These are phyloP conservation scores for Gnomoniopsis sp. DNA, from an alignment of 2,329 filamentous ascomycete species.

Conservation along the genomic window DNA sequence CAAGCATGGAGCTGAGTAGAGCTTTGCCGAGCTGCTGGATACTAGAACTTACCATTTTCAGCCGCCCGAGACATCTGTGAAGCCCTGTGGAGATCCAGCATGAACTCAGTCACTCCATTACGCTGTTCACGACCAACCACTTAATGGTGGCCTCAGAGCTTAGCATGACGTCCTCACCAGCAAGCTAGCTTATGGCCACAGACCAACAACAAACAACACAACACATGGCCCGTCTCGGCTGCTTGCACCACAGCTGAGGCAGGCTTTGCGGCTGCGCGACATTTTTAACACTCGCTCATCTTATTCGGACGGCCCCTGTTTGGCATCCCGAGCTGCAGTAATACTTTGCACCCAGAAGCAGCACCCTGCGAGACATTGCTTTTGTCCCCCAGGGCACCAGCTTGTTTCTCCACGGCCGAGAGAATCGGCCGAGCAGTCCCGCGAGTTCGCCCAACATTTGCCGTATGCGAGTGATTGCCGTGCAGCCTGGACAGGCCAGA, in stretches of 20 bases:
- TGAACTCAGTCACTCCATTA: not conserved
- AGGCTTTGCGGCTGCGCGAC: slow-evolving; percentile 7
- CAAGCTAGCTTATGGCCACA: not conserved
- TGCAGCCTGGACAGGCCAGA: not conserved
- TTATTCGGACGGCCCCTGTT: slow-evolving; percentile 5
- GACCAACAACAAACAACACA: too few relatives aligned
- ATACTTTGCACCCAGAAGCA: not conserved
- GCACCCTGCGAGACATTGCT: not conserved
- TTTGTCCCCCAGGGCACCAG: not conserved
- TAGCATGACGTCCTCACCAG: not conserved
- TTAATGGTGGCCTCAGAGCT: not conserved
- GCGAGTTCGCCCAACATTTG: not conserved
- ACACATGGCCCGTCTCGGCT: not conserved
- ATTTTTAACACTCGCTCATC: too few relatives aligned
- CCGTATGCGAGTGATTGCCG: slow-evolving; percentile 17
- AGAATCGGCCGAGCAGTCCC: not conserved
- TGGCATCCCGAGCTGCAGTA: slow-evolving; percentile 5
- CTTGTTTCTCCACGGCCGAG: slow-evolving; percentile 3
- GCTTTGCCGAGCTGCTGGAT: not conserved
- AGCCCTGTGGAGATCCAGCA: not conserved
- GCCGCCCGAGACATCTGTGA: not conserved
- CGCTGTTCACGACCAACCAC: not conserved
- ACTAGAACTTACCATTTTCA: not conserved
- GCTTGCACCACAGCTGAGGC: slow-evolving; percentile 6
- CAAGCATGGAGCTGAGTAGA: not conserved